Percentiles rank a stretch among this genome's conserved stretches.
These are phyloP conservation scores for Xerocomellus intermedius DNA, from an alignment of 768 basidiomycete genomes.

Conservation along the genomic window DNA sequence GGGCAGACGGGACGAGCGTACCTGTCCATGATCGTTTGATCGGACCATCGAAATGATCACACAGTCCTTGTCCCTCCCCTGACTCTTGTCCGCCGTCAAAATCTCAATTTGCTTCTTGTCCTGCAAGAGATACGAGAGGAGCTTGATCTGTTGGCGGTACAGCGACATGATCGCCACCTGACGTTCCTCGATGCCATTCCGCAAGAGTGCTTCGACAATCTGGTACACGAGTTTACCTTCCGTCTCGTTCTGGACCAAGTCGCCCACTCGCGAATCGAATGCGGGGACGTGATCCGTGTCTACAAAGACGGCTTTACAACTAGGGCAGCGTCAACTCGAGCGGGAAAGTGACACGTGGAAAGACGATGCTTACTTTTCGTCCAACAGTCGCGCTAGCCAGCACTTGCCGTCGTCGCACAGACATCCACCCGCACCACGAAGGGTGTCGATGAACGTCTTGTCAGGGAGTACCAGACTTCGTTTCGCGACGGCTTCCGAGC, in stretches of 20 bases:
- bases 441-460: constrained; percentile 37
- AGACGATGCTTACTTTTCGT: constrained; percentile 52
- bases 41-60: constrained; percentile 91
- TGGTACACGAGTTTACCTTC: constrained; percentile 75
- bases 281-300: constrained; percentile 86
- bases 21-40: constrained; percentile 75
- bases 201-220: constrained; percentile 62
- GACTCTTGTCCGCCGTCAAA: constrained; percentile 89
- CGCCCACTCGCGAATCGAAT: constrained; percentile 76
- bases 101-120: constrained; percentile 67
- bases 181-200: constrained; percentile 59
- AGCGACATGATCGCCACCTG: constrained; percentile 89
- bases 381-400: constrained; percentile 68
- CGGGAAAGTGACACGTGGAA: not conserved
- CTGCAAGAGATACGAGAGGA: constrained; percentile 65
- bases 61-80: constrained; percentile 95
- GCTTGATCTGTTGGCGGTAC: constrained; percentile 95
- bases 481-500: constrained; percentile 66
- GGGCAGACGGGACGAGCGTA: constrained; percentile 37
- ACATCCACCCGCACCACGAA: constrained; percentile 40
- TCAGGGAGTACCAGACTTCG: constrained; percentile 55
- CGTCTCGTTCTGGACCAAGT: constrained; percentile 84
- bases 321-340: constrained; percentile 28
- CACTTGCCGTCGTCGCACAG: constrained; percentile 44
- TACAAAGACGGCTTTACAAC: constrained; percentile 88